Conservation (phyloP, 352 stramenopile genomes). For the Globisporangium perplexum region DNA sequence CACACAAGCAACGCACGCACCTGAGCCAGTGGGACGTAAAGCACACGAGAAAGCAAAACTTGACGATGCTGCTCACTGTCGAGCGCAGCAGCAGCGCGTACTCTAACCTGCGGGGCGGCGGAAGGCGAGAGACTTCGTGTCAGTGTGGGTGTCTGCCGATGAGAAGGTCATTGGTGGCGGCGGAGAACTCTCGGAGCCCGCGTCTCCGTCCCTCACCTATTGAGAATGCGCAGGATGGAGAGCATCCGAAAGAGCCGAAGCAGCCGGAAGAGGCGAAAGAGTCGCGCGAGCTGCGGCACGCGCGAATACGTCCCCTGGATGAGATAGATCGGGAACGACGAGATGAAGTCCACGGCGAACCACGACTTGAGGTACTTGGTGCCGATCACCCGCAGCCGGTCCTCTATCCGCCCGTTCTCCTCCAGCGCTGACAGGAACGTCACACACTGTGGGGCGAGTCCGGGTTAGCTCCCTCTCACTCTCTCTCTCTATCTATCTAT, state of each 20-base stretch:
- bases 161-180: not conserved
- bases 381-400: slow-evolving; percentile 34
- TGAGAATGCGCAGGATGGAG: slow-evolving; percentile 59
- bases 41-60: slow-evolving; percentile 62
- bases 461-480: not conserved
- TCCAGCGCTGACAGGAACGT: slow-evolving; percentile 76
- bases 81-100: slow-evolving; percentile 67
- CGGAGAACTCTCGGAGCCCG: not conserved
- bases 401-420: slow-evolving; percentile 49
- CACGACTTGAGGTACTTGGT: slow-evolving; percentile 59
- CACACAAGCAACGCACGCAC: slow-evolving; percentile 1
- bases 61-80: slow-evolving; percentile 56
- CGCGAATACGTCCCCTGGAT: slow-evolving; percentile 53
- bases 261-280: slow-evolving; percentile 59
- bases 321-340: slow-evolving; percentile 67
- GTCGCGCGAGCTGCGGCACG: slow-evolving; percentile 47
- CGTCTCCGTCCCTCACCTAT: slow-evolving; percentile 18
- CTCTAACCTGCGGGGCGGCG: slow-evolving; percentile 7
- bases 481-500: no score
- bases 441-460: slow-evolving; percentile 25
- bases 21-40: slow-evolving; percentile 71
- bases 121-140: not conserved
- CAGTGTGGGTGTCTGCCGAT: not conserved
- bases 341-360: slow-evolving; percentile 75
- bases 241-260: slow-evolving; percentile 63